Evolutionary conservation across 805 yeast genomes (phyloP), one percentile per base, ranked within the genome.

Genomic region (Phaffomyces antillensis): DNA sequence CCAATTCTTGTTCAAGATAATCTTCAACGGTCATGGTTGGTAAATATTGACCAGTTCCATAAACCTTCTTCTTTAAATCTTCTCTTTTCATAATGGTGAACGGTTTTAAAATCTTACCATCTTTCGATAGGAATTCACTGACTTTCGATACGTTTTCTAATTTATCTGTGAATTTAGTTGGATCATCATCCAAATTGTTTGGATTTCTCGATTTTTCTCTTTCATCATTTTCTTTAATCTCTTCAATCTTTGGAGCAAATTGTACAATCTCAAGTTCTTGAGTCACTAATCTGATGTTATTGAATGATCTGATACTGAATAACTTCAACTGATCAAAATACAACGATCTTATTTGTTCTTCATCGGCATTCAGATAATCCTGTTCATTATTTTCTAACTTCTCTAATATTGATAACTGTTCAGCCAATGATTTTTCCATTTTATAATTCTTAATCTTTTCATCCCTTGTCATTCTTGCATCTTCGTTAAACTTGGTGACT

Each of bases 21-120:
- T 93, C 97, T 52, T 93, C 99, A 0, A 93, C 89, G 0, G 96
- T 71, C 93, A 93, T 87, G 0, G 97, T 87, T 3, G 99, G 99
- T 26, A 91, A 71, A 24, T 75, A 79, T 64, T 93, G 97, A 1
- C 97, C 99, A 3, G 95, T 87, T 2, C 97, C 96, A 53, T 77
- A 79, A 0, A 90, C 96, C 54, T 81, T 77, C 30, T 71, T 66
- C 46, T 73, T 69, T 16, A 87, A 52, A 39, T 81, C 77, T 33
- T 77, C 78, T 47, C 78, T 73, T 10, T 82, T 68, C 13, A 79
- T 77, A 16, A 91, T 72, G 0, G 91, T 85, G 63, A 91, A 93
- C 11, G 97, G 97, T 53, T 84, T 76, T 30, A 86, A 63, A 7
- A 91, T 83, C 60, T 83, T 84, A 3, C 98, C 98, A 35, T 76